Conservation (phyloP, 345 rosid species). For the Kernera saxatilis region DNA sequence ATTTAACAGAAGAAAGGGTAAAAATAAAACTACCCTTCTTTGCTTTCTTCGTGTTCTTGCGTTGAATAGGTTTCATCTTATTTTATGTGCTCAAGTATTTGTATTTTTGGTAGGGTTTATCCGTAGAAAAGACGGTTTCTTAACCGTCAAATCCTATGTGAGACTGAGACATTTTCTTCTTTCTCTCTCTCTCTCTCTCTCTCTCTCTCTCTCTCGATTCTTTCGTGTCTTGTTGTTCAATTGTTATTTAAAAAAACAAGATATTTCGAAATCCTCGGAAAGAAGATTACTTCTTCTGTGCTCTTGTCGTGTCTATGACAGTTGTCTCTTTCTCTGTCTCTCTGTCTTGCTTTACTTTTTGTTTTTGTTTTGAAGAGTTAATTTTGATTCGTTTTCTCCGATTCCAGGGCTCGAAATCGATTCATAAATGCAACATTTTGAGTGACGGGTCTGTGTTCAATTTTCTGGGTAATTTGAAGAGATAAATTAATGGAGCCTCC, state of each 20-base stretch:
- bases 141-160: conserved; percentile 1
- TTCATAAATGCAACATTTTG: conserved; percentile 8
- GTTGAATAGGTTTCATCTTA: not conserved
- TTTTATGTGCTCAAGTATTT: not conserved
- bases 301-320: conserved; percentile 22
- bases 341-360: conserved; percentile 13
- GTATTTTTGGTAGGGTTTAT: not conserved
- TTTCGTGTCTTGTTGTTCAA: conserved; percentile 20
- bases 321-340: not conserved
- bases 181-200: not conserved
- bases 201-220: not conserved
- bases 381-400: not conserved
- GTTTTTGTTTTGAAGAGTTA: not conserved
- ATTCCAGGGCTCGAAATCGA: conserved; percentile 6
- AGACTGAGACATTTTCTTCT: not conserved
- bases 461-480: conserved; percentile 16
- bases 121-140: conserved; percentile 13
- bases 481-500: conserved; percentile 67
- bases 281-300: conserved; percentile 8
- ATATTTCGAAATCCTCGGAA: conserved; percentile 9
- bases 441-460: conserved; percentile 32
- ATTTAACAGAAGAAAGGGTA: not conserved
- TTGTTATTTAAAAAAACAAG: not conserved
- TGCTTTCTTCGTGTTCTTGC: not conserved
- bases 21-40: not conserved